Base-by-base conservation (phyloP, 2,329 filamentous ascomycete species). In the Curvularia hawaiiensis region DNA sequence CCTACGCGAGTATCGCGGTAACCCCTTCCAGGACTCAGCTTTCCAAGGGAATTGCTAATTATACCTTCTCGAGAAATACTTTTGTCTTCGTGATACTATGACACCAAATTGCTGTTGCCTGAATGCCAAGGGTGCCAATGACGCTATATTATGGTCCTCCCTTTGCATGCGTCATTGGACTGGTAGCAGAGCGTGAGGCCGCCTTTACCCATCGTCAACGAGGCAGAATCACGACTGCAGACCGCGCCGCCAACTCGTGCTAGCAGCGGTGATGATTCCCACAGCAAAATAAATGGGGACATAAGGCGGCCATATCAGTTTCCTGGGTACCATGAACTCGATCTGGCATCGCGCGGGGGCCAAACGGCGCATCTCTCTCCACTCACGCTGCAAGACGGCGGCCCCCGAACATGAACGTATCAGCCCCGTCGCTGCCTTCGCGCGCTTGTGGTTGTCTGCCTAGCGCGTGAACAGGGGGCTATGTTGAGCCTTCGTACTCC, bases 301-400 rank as follows among this genome's bases (percentile, higher is more conserved):
- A n/a, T 43, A 51, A 41, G 47, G 41, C 51, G 35, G 44, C 40
- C 54, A 58, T 48, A 44, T n/a, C 22, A 43, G 38, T 47, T 40
- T 31, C 24, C 4, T 33, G 35, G 46, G 45, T 30, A 52, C 50
- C 53, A 52, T 53, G 22, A 41, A 35, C 54, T 18, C 39, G 26
- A 52, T 47, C 22, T 53, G 56, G 54, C 7, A 63, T 60, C 50
- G 43, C 14, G 52, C 47, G 61, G 63, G 62, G 58, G 54, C 54
- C 50, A 56, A 44, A 53, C 50, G 40, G 54, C 54, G 47, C 50
- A 46, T 22, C 35, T 55, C 46, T 46, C 51, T 38, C 48, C 39
- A 54, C 28, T 35, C 44, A 49, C 43, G 24, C 24, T 44, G 31
- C 35, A 33, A 16, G 16, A 49, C 50, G 40, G 40, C 49, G 18